Evolutionary conservation across 768 basidiomycete species (phyloP).

Genomic region (Hydnomerulius pinastri): DNA sequence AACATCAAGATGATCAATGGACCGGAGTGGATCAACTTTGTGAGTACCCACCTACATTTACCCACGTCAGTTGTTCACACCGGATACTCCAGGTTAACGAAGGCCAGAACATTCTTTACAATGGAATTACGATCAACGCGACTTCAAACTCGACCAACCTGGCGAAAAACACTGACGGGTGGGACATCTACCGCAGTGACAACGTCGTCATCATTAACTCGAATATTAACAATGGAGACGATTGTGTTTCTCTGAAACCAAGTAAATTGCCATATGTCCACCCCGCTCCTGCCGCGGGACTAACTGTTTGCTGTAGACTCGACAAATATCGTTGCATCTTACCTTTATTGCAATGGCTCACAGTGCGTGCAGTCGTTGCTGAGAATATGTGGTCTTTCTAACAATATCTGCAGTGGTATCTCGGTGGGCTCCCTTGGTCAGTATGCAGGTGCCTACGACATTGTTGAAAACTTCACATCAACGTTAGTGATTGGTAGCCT

Average conservation of each 20-base stretch:
- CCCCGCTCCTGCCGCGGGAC: neutral
- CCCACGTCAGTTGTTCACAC: neutral
- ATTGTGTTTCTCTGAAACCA: conserved; percentile 62
- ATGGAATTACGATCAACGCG: conserved; percentile 48
- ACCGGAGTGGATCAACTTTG: conserved; percentile 56
- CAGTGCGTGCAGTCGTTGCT: too few species aligned
- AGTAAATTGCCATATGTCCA: conserved; percentile 29
- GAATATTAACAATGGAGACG: conserved; percentile 55
- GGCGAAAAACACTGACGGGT: conserved; percentile 59
- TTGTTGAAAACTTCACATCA: too few species aligned
- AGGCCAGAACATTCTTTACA: conserved; percentile 46
- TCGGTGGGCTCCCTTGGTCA: too few species aligned
- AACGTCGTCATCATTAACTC: conserved; percentile 50
- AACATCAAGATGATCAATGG: conserved; percentile 51
- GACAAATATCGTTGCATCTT: conserved; percentile 59
- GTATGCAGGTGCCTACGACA: too few species aligned
- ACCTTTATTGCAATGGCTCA: too few species aligned
- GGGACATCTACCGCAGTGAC: conserved; percentile 63
- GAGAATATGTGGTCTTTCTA: too few species aligned
- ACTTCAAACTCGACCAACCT: conserved; percentile 44
- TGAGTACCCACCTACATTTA: conserved; percentile 17
- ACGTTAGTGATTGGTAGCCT: too few species aligned
- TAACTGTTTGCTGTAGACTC: conserved; percentile 32
- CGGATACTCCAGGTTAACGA: conserved; percentile 43
- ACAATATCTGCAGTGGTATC: too few species aligned